Evolutionary conservation across 768 basidiomycete genomes (phyloP), one percentile per base, ranked within the genome.

Genomic region (Naematelia encephala): DNA sequence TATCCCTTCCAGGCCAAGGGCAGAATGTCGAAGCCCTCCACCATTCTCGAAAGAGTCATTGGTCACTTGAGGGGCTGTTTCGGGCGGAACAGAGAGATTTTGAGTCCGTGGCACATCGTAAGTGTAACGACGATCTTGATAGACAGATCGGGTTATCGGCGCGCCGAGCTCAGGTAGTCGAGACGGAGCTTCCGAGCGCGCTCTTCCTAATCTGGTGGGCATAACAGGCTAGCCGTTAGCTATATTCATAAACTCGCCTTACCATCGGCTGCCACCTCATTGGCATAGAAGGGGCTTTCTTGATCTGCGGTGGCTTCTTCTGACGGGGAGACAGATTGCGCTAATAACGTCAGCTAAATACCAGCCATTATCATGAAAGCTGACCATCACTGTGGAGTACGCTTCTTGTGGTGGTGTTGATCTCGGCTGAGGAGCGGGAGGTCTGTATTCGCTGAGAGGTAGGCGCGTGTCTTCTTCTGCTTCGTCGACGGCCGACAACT

Each of bases 1-100:
- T 11, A 70, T 47, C 2, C 66, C 66, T 47, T 64, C 64, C 21
- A 68, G 50, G 5, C 67, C 70, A 11, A 71, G 51, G 1, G 62
- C 66, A 11, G 58, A 61, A 13, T 54, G 52, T 29, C 69, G 22
- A 1, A 65, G 65, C 4, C 67, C 67, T 28, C 60, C 52, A 5
- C 64, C 58, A 43, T 67, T 67, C 34, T 63, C 50, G 5, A 64
- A 59, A 1, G 57, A 52, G 14, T 54, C 64, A 29, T 62, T 60
- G 2, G 67, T 60, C 2, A 63, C 64, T 21, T 39, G 50, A 3
- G 59, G 57, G 5, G 62, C 64, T 39, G 68, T 45, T 2, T 58
- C 57, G 3, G 70, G 67, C 16, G 70, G 70, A 8, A 68, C 56
- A 50, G 54, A 72, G 8, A 64, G n/a, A 13, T 54, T 51, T 29